Conservation (phyloP, 2,329 filamentous ascomycete species). For the Pseudocercospora eumusae region DNA sequence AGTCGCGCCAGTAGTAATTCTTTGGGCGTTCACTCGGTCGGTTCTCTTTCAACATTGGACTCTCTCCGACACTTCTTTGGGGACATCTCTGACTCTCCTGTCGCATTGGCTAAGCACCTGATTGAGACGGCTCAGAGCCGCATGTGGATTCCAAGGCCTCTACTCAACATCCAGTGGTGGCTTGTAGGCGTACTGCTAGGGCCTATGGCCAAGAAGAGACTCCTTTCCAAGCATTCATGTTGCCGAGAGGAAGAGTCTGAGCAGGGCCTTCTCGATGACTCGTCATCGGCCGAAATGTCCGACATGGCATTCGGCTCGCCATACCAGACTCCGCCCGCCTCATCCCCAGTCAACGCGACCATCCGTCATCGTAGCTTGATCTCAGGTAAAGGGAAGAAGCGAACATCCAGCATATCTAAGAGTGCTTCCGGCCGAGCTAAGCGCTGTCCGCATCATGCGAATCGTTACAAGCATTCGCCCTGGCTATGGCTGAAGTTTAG, state of each 20-base stretch:
- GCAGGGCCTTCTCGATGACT: slow-evolving; percentile 19
- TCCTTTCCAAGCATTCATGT: slow-evolving; percentile 19
- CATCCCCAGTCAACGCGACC: slow-evolving; percentile 13
- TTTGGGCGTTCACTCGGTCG: slow-evolving; percentile 16
- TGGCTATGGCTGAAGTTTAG: slow-evolving; percentile 53
- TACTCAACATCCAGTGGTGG: slow-evolving; percentile 41
- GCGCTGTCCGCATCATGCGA: slow-evolving; percentile 20
- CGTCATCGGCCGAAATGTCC: slow-evolving; percentile 6
- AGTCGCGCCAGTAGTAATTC: slow-evolving; percentile 21
- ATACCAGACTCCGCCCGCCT: slow-evolving; percentile 27
- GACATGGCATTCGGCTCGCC: slow-evolving; percentile 32
- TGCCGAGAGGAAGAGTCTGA: neutral
- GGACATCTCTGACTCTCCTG: slow-evolving; percentile 35
- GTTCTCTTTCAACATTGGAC: slow-evolving; percentile 26
- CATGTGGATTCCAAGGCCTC: slow-evolving; percentile 33
- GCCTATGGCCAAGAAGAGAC: slow-evolving; percentile 41
- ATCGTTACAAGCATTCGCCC: slow-evolving; percentile 36
- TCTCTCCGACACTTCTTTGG: slow-evolving; percentile 33
- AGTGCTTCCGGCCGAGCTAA: slow-evolving; percentile 16
- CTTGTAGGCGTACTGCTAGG: slow-evolving; percentile 38
- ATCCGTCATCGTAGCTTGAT: slow-evolving; percentile 18
- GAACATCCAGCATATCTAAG: slow-evolving; percentile 21
- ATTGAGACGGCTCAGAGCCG: slow-evolving; percentile 33
- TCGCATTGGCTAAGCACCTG: slow-evolving; percentile 37
- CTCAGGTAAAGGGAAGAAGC: slow-evolving; percentile 34